Evolutionary conservation across 768 basidiomycete species (phyloP), one percentile per base, ranked within the genome.

Genomic region (Suillus discolor): DNA sequence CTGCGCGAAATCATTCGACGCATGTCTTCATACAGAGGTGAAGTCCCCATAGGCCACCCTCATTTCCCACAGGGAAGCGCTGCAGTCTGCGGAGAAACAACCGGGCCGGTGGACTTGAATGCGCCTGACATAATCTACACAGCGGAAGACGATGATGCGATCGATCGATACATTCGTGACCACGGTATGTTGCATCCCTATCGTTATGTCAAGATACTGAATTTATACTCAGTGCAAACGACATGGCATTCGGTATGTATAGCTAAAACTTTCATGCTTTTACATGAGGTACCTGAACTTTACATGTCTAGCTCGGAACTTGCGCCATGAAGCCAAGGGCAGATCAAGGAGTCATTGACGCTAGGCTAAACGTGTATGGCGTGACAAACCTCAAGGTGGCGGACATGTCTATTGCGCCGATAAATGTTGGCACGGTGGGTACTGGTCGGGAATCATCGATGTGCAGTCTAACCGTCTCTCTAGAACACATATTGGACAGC

Each of bases 291-390:
- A n/a, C 75, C 62, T 68, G 71, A 31, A 75, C 71, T 63, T 77
- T 55, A 18, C 36, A 38, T 51, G 3, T 51, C 3, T 63, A 89
- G 87, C 78, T 87, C 15, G 88, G 88, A 47, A 90, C 88, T 0
- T 89, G 88, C 65, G 83, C 87, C 1, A 90, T 90, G 88, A 89
- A 87, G 71, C 81, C 87, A 2, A 81, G 83, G 23, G 79, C 84
- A 20, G 63, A 80, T 53, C 84, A 83, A 8, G 89, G 89, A 11
- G 89, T 90, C 4, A 85, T 91, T 11, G 87, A 91, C 69, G 60
- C 82, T 38, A 77, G 77, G 23, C 74, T 90, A 51, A 87, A 87
- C 66, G 88, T 91, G 16, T 89, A 90, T 67, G 88, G 87, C 0
- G 80, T 85, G 1, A 67, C 77, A 68, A 81, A 81, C 36, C 76